Conservation (phyloP, 2,329 filamentous ascomycete genomes). For the Talaromyces sp. region DNA sequence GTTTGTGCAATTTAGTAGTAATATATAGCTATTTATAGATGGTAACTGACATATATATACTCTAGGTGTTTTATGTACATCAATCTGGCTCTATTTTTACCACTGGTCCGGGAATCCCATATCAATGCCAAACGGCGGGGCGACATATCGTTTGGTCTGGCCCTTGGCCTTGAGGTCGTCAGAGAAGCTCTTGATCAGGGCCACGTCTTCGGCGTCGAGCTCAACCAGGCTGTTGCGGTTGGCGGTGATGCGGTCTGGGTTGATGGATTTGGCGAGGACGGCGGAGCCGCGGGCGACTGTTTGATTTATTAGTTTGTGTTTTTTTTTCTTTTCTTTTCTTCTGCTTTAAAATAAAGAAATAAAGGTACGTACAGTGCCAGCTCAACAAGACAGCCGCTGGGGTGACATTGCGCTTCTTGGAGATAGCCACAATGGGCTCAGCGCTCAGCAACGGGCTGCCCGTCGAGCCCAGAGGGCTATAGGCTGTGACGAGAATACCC, state of each 20-base stretch:
- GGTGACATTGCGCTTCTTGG: constrained; percentile 34
- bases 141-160: constrained; percentile 51
- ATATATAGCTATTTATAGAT: background rate
- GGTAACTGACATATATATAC: background rate
- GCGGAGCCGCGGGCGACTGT: constrained; percentile 35
- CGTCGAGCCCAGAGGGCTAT: constrained; percentile 41
- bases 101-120: constrained; percentile 69
- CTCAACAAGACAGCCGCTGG: constrained; percentile 39
- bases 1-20: background rate
- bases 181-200: constrained; percentile 33
- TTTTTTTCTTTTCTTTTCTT: background rate
- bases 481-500: constrained; percentile 48
- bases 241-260: constrained; percentile 36
- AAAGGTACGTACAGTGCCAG: constrained; percentile 38
- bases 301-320: constrained; percentile 3
- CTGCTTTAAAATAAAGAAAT: no score
- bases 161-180: constrained; percentile 29
- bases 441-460: constrained; percentile 40
- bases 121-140: constrained; percentile 63
- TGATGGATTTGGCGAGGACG: constrained; percentile 40
- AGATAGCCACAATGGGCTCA: constrained; percentile 38
- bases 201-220: constrained; percentile 35
- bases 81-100: background rate
- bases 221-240: constrained; percentile 36
- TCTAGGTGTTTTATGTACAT: background rate